Evolutionary conservation across 2,329 filamentous ascomycete genomes (phyloP).

Genomic region (Geosmithia putterillii): DNA sequence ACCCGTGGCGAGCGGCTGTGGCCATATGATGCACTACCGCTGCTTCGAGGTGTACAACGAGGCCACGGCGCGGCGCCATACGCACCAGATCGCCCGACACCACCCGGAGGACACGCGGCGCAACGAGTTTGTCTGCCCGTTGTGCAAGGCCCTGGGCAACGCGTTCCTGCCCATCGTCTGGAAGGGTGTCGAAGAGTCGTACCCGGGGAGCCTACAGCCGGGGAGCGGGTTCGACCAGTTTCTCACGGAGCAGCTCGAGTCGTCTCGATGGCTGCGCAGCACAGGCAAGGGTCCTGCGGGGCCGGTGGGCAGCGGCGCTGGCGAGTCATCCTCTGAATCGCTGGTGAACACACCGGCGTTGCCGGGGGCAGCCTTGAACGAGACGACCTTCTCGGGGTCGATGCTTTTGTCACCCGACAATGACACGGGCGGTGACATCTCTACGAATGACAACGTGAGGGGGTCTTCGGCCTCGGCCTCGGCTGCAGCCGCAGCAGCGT

Average conservation of each 20-base stretch:
- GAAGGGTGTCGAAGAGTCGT: constrained; percentile 81
- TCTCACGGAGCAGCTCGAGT: constrained; percentile 29
- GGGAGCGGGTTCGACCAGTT: constrained; percentile 54
- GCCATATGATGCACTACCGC: constrained; percentile 95
- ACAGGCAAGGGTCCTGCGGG: not conserved
- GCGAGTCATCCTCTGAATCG: not conserved
- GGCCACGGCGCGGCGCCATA: constrained; percentile 72
- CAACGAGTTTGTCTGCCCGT: constrained; percentile 89
- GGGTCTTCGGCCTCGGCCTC: constrained; percentile 1
- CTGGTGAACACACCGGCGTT: too few species aligned
- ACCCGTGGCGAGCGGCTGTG: constrained; percentile 81
- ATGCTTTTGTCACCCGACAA: too few species aligned
- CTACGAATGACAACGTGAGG: not conserved
- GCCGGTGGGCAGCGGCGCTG: not conserved
- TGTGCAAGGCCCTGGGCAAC: constrained; percentile 95
- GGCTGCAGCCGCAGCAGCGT: not conserved
- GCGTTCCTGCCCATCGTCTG: constrained; percentile 90
- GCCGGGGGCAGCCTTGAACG: too few species aligned
- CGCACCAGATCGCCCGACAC: constrained; percentile 84
- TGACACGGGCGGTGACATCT: constrained; percentile 13
- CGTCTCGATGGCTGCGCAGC: not conserved
- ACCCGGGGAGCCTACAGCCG: constrained; percentile 58
- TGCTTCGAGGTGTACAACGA: constrained; percentile 90
- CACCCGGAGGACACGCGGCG: constrained; percentile 71
- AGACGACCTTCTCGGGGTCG: too few species aligned